Base-by-base conservation (phyloP, 2,329 filamentous ascomycete species). In the Alternaria metachromatica region DNA sequence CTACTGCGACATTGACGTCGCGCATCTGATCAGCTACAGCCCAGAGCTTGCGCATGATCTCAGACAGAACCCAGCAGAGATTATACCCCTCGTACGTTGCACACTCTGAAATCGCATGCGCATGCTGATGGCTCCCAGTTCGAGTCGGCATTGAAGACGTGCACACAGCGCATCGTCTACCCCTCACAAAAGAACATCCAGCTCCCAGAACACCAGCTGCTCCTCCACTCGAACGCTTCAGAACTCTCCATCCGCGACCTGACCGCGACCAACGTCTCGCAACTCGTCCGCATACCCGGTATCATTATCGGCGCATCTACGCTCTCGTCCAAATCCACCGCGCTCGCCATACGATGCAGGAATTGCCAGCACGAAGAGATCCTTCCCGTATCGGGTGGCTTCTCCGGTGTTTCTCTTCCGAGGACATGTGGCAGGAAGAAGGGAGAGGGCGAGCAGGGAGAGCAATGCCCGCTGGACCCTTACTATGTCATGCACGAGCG, bases 231-330 rank as follows among this genome's bases (percentile, higher is more conserved):
- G 55, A 92, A 90, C 62, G 94, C 94, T 68, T 91, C 95, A 56
- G 90, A 96, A 79, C 93, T 94, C 28, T 96, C 95, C 0, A 98
- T 99, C 73, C 92, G 96, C 69, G 94, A 97, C 71, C 87, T 99
- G 43, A 96, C 96, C 73, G 96, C 96, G 9, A 91, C 92, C 67
- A 95, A 93, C 67, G 96, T 99, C 71, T 94, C 95, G 6, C 90
- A 94, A 72, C 90, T 99, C n/a, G 95, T 99, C 43, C 89, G 95
- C 60, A 97, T 99, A 61, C 96, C 96, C 1, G 96, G 96, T 55
- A 99, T 99, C 69, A 93, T 99, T 63, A 99, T 99, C 69, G 95
- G 96, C 50, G 96, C 96, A 50, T 97, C 95, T 1, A 97, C 97
- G 18, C 91, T 98, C 80, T 97, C 94, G 3, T 98, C 95, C 12